Percentiles rank a stretch among this genome's conserved stretches.
phyloP scores from a whole-genome alignment of 2,329 filamentous ascomycete species.

The Didymosphaeria variabile region DNA sequence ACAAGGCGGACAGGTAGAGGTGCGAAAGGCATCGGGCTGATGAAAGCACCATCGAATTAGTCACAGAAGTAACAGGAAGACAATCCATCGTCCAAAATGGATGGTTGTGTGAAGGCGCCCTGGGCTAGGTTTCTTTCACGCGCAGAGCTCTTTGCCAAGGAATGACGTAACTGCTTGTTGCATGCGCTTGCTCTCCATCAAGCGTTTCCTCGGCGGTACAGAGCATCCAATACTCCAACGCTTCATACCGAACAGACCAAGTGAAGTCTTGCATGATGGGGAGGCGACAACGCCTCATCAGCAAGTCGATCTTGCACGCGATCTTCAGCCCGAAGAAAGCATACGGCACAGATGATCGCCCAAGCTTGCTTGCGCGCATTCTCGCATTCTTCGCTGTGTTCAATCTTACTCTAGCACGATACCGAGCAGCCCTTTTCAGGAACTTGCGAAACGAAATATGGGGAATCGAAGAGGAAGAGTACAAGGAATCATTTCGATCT shows the following conservation, averaged over 20 bases:
- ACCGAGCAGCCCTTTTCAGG: conserved; percentile 59
- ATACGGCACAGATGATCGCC: conserved; percentile 31
- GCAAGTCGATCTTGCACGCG: conserved; percentile 48
- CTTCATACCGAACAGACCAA: conserved; percentile 10
- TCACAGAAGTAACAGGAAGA: neutral
- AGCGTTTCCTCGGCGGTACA: neutral
- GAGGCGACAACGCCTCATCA: conserved; percentile 46
- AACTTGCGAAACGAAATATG: conserved; percentile 62
- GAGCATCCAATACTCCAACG: conserved; percentile 1
- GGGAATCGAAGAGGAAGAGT: conserved; percentile 64
- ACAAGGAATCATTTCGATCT: conserved; percentile 62
- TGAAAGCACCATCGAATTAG: neutral
- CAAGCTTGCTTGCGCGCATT: conserved; percentile 54
- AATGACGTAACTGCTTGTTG: conserved; percentile 12
- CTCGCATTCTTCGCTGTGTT: conserved; percentile 65
- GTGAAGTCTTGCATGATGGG: conserved; percentile 39
- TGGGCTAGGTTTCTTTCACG: neutral
- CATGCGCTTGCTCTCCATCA: neutral
- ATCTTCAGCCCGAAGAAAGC: conserved; percentile 40
- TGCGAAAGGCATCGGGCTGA: neutral
- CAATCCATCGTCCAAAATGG: neutral
- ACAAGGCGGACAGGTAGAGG: neutral
- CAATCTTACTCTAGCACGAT: conserved; percentile 58
- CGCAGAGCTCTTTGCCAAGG: neutral
- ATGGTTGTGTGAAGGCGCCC: neutral